Evolutionary conservation across 768 basidiomycete genomes (phyloP), one percentile per base, ranked within the genome.

Genomic region (Russula abietina): DNA sequence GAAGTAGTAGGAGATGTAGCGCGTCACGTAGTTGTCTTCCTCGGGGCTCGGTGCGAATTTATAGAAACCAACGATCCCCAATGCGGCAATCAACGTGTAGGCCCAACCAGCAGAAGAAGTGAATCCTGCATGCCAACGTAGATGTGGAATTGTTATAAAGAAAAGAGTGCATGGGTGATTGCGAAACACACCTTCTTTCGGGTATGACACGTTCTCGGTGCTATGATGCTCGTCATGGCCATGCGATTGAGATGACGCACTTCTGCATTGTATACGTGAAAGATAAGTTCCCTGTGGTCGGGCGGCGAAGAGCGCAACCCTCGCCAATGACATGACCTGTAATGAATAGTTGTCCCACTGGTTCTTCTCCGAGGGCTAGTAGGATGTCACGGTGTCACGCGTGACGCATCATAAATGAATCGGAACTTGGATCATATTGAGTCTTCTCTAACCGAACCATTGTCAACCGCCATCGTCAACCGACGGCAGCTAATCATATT

Each of bases 21-120:
- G 80, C 14, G 87, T 87, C 70, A 91, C 71, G 68, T 82, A 84
- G 55, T 78, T 81, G 62, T 88, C 83, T 43, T 87, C 81, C 33
- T 74, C 75, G 8, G 83, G 79, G 58, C 79, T 74, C 0, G 89
- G 89, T 3, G 87, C 85, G 69, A 78, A 86, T 73, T 89, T 89
- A 76, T 87, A 86, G 64, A 81, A 80, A 12, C 78, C 81, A 48
- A 78, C 82, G 48, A 74, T 79, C 10, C 78, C 74, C 46, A 85
- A 61, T 16, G 81, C 78, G 26, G 78, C 73, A 26, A 89, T 63
- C 43, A 86, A 67, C 3, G 83, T 80, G 64, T 84, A 85, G 41
- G 84, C 76, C 90, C 90, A 91, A 70, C 87, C 80, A 24, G 83
- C 80, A 24, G 83, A 76, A 36, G 80, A 82, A 30, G 75, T 73